These are phyloP conservation scores for Termitomyces heimii DNA, from an alignment of 768 basidiomycete genomes.

Conservation along the genomic window DNA sequence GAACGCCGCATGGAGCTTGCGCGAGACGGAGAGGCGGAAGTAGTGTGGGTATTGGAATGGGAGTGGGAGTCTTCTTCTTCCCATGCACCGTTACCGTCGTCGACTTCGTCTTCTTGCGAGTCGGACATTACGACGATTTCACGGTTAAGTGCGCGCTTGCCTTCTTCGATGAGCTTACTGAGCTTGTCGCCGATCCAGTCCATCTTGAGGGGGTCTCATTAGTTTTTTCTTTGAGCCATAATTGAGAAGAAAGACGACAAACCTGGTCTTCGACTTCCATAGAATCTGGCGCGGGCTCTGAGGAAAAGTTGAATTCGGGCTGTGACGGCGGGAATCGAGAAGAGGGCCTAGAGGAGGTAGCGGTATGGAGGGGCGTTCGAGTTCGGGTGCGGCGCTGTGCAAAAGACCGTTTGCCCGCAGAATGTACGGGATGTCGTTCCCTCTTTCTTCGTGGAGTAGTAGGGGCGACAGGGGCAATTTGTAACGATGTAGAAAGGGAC, in stretches of 20 bases:
- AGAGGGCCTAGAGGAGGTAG: neutral
- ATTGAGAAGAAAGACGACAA: slow-evolving; percentile 5
- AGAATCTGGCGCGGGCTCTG: slow-evolving; percentile 19
- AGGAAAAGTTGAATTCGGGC: slow-evolving; percentile 40
- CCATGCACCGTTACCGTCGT: slow-evolving; percentile 73
- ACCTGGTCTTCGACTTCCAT: slow-evolving; percentile 43
- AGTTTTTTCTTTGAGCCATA: neutral
- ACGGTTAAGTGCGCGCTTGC: slow-evolving; percentile 67
- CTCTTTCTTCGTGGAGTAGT: slow-evolving; percentile 4
- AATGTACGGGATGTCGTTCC: neutral
- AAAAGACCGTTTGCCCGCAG: neutral
- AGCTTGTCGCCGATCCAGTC: slow-evolving; percentile 79
- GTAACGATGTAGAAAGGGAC: slow-evolving; percentile 14
- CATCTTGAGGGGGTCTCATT: slow-evolving; percentile 42
- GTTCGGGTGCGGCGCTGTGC: slow-evolving; percentile 8
- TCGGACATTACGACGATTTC: slow-evolving; percentile 80
- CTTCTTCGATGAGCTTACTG: slow-evolving; percentile 66
- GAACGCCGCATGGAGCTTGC: slow-evolving; percentile 19
- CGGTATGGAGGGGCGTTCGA: slow-evolving; percentile 14
- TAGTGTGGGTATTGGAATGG: neutral
- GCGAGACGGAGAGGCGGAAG: slow-evolving; percentile 19
- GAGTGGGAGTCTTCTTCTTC: slow-evolving; percentile 46
- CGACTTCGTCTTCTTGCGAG: slow-evolving; percentile 65
- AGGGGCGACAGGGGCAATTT: slow-evolving; percentile 26
- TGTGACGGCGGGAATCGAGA: slow-evolving; percentile 21